Conservation (phyloP, 495 filamentous ascomycete species). For the Neurospora sp. region DNA sequence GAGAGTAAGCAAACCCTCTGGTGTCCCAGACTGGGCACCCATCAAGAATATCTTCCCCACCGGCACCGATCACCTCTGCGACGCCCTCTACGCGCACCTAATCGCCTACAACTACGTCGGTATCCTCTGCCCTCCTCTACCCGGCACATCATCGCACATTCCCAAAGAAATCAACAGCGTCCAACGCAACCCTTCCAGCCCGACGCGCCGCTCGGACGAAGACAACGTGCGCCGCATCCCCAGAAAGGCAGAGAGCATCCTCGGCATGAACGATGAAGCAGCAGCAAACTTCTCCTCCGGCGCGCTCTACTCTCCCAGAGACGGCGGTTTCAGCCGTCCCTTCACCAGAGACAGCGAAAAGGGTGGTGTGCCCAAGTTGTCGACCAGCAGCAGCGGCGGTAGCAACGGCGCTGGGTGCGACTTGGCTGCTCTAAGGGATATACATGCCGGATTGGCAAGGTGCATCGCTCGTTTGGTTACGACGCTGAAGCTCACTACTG, state of each 20-base stretch:
- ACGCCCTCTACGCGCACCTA: constrained; percentile 54
- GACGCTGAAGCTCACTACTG: constrained; percentile 23
- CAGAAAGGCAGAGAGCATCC: constrained; percentile 28
- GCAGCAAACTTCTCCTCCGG: neutral
- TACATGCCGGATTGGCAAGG: constrained; percentile 27
- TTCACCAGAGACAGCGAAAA: constrained; percentile 9
- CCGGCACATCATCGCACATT: neutral
- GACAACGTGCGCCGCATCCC: constrained; percentile 20
- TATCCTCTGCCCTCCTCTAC: constrained; percentile 25
- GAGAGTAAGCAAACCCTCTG: neutral
- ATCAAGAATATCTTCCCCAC: constrained; percentile 50
- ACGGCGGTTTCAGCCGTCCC: neutral
- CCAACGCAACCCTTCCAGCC: neutral
- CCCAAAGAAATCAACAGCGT: neutral
- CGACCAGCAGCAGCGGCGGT: neutral
- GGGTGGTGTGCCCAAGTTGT: neutral
- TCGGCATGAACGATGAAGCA: constrained; percentile 21
- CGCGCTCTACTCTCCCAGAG: neutral
- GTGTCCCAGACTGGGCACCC: constrained; percentile 28
- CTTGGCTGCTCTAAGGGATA: constrained; percentile 12
- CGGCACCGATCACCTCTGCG: constrained; percentile 44
- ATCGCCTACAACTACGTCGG: constrained; percentile 53
- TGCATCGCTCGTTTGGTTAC: constrained; percentile 29
- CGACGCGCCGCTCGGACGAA: constrained; percentile 6
- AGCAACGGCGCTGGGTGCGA: neutral